Percentiles rank a stretch among this genome's conserved stretches.
phyloP scores from a whole-genome alignment of 2,329 filamentous ascomycete genomes.

The Diplodia corticola region DNA sequence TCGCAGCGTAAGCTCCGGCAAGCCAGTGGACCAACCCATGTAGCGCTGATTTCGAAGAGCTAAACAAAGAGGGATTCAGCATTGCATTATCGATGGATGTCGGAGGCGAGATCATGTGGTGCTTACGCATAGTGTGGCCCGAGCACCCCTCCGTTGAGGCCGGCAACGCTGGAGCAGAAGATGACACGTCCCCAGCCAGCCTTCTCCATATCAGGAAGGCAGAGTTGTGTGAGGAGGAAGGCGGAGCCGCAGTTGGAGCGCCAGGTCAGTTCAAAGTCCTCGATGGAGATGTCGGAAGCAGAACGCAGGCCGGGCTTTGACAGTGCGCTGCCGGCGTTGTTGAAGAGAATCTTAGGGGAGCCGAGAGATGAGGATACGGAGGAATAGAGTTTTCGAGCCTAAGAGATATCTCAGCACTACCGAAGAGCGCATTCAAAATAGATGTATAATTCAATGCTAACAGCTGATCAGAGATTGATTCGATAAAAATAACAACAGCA shows the following conservation, averaged over 20 bases:
- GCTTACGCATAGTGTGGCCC: conserved; percentile 43
- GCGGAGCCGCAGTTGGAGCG: conserved; percentile 40
- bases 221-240: conserved; percentile 43
- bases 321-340: conserved; percentile 39
- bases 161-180: conserved; percentile 43
- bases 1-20: conserved; percentile 43
- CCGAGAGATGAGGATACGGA: conserved; percentile 37
- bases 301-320: conserved; percentile 30
- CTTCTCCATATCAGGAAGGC: conserved; percentile 40
- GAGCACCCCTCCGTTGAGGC: conserved; percentile 43
- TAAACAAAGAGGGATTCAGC: neutral
- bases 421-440: neutral
- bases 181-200: conserved; percentile 41
- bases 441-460: neutral
- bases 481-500: neutral
- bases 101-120: neutral
- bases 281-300: conserved; percentile 38
- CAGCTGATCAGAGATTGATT: neutral
- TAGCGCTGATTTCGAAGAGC: conserved; percentile 45
- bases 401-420: neutral
- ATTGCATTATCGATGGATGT: neutral
- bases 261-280: conserved; percentile 42
- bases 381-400: conserved; percentile 37
- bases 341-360: conserved; percentile 44
- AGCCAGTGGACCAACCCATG: conserved; percentile 52